phyloP scores from a whole-genome alignment of 805 yeast species.

The Saccharomycopsis sp. region DNA sequence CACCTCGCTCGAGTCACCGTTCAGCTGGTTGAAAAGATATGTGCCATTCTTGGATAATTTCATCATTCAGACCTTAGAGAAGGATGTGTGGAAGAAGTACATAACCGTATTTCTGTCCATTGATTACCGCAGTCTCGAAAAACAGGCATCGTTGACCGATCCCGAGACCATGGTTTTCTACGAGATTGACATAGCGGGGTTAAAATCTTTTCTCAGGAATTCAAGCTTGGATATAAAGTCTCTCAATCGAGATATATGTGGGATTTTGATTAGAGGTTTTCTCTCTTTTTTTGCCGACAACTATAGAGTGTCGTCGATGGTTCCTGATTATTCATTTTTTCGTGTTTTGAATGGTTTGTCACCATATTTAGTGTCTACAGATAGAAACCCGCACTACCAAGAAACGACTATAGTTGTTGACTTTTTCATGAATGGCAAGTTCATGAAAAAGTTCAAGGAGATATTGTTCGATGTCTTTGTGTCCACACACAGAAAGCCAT shows the following conservation, averaged over 20 bases:
- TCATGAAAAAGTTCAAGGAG: constrained; percentile 1
- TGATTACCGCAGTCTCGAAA: neutral
- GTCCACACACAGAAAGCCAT: neutral
- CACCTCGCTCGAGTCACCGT: neutral
- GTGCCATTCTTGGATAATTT: neutral
- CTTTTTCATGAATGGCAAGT: constrained; percentile 6
- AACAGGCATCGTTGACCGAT: neutral
- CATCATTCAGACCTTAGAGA: neutral
- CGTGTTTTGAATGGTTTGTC: constrained; percentile 2
- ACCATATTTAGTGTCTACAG: neutral
- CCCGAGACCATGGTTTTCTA: neutral
- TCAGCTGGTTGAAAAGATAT: neutral
- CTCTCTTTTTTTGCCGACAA: neutral
- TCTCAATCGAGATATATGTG: neutral
- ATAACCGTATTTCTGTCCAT: neutral
- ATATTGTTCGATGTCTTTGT: constrained; percentile 1
- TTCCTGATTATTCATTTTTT: constrained; percentile 5
- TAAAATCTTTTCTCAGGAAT: neutral
- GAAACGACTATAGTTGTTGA: constrained; percentile 1
- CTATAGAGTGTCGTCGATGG: neutral
- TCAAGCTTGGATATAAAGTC: neutral
- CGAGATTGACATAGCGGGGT: neutral
- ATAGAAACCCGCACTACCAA: neutral
- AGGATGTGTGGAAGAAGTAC: neutral
- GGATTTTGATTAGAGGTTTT: neutral